phyloP scores from a whole-genome alignment of 2,329 filamentous ascomycete species.

The Aphanocladium album region DNA sequence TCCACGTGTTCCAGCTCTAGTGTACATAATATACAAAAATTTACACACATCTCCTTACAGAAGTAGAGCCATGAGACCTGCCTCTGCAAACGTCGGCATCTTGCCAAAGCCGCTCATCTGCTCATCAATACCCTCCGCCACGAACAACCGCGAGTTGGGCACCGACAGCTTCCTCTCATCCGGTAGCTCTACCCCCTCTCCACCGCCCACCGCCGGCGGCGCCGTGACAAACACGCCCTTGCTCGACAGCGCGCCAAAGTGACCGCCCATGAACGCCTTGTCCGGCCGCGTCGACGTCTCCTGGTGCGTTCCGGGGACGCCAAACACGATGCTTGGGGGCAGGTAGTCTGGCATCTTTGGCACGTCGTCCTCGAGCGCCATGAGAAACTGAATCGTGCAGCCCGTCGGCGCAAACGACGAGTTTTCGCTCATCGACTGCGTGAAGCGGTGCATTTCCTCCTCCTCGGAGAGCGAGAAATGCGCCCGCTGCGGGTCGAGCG shows the following conservation, averaged over 20 bases:
- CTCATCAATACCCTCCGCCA: slow-evolving; percentile 11
- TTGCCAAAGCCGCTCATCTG: background rate
- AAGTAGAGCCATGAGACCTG: slow-evolving; percentile 7
- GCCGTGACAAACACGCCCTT: slow-evolving; percentile 51
- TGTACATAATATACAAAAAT: slow-evolving; percentile 2
- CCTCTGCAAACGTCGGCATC: slow-evolving; percentile 11
- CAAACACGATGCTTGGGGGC: slow-evolving; percentile 26
- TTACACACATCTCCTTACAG: background rate
- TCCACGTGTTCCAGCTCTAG: no score
- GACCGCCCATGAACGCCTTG: slow-evolving; percentile 28
- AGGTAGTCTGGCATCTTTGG: slow-evolving; percentile 19
- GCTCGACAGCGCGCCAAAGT: slow-evolving; percentile 61
- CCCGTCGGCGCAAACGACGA: slow-evolving; percentile 56
- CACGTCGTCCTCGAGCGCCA: slow-evolving; percentile 30
- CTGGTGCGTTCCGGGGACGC: slow-evolving; percentile 24
- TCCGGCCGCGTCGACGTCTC: slow-evolving; percentile 4
- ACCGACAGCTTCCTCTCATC: slow-evolving; percentile 31
- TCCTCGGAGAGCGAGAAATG: slow-evolving; percentile 43
- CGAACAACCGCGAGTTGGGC: slow-evolving; percentile 28
- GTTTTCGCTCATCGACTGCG: slow-evolving; percentile 38
- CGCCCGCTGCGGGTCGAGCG: slow-evolving; percentile 64
- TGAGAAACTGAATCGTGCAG: slow-evolving; percentile 63
- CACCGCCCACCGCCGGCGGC: background rate
- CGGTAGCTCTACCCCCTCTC: slow-evolving; percentile 15
- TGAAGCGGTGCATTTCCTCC: slow-evolving; percentile 49